These are phyloP conservation scores for Pulveroboletus sp. DNA, from an alignment of 768 basidiomycete species.

Conservation along the genomic window DNA sequence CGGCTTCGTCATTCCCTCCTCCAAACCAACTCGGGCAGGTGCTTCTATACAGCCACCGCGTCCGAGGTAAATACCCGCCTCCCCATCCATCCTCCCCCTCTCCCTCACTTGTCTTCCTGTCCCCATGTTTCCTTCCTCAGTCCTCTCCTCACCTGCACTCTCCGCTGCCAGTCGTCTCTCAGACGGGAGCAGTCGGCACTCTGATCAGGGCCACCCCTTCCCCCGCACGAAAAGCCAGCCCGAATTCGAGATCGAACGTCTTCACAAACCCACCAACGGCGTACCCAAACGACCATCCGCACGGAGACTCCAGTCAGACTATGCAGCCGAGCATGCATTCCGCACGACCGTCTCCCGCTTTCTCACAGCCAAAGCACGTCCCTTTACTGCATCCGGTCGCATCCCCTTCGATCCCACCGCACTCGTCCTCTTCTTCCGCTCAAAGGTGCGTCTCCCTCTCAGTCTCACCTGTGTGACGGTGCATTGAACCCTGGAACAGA, in stretches of 20 bases:
- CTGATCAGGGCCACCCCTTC: conserved; percentile 31
- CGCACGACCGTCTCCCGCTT: conserved; percentile 52
- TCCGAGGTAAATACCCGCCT: conserved; percentile 29
- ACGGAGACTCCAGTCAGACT: conserved; percentile 38
- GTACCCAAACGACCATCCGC: conserved; percentile 29
- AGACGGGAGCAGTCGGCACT: conserved; percentile 33
- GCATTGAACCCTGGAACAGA: conserved; percentile 36
- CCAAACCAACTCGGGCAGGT: conserved; percentile 29
- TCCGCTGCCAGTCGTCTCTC: conserved; percentile 37
- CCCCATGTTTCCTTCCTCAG: conserved; percentile 28
- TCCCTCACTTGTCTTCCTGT: conserved; percentile 11
- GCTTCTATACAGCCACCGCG: conserved; percentile 31
- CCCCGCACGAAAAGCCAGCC: conserved; percentile 40
- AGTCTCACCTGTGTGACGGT: not conserved
- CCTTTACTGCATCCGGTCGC: conserved; percentile 62
- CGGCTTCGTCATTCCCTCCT: conserved; percentile 23
- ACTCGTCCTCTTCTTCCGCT: conserved; percentile 72
- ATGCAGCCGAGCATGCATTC: conserved; percentile 49
- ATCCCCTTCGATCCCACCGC: conserved; percentile 67
- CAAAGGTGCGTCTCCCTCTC: conserved; percentile 47
- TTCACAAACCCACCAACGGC: conserved; percentile 32
- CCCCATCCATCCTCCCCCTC: conserved; percentile 5
- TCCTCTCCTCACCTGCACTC: conserved; percentile 29
- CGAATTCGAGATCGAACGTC: conserved; percentile 67
- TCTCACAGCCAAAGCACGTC: conserved; percentile 52